Base-by-base conservation (phyloP, 1,139 yeast genomes). In the Geotrichum aggregatum region DNA sequence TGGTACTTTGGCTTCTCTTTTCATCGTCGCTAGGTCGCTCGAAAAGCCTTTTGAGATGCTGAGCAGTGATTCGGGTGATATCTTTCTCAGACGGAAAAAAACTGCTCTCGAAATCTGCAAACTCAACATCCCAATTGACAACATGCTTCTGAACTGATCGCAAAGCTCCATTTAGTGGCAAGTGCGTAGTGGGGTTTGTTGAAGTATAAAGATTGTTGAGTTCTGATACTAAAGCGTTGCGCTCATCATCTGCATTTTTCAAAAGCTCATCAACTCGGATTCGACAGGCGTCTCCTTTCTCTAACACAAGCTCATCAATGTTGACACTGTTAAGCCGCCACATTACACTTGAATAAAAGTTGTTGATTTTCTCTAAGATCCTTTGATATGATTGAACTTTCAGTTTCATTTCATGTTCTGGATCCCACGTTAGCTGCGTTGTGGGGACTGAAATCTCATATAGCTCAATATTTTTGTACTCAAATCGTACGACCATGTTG, bases 81-180 rank as follows among this genome's bases (percentile, higher is more conserved):
- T 94, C 98, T 63, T 85, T 87, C 67, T 94, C 98, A 14, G 95
- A 83, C 0, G 98, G 98, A 56, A 92, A 77, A 63, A 78, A 92
- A 28, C 75, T 76, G 50, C 77, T 77, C 58, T 87, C 97, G 69
- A 92, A 89, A n/a, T 82, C 87, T 44, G 80, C 77, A 63, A 94
- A 89, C 55, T 86, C 96, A 26, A 71, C 66, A 68, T 92, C 96
- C 98, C 98, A 94, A 46, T 74, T 77, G 22, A 88, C 91, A 3
- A 95, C 94, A 48, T 83, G 72, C 56, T 85, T 91, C 63, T 92
- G 97, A 24, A 92, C 75, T 44, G 78, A 78, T 60, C 95, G 72
- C 22, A 88, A 70, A 1, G 86, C 78, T 0, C 79, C 72, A 63
- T 94, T 92, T 61, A 94, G 70, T 8, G 82, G 77, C 44, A 92